phyloP scores from a whole-genome alignment of 192 early-diverging fungal species.

The Backusella tarrabulga region DNA sequence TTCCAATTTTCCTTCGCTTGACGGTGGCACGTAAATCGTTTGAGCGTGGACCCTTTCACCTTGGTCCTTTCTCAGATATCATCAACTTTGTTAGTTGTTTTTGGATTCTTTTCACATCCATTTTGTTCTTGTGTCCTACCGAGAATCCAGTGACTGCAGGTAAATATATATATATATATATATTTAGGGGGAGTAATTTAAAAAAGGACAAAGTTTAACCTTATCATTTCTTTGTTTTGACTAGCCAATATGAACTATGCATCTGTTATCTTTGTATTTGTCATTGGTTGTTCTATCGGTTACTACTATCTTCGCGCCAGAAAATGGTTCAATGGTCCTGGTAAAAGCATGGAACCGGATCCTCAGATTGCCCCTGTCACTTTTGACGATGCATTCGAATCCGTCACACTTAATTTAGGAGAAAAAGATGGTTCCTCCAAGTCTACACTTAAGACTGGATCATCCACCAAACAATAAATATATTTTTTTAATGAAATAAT shows the following conservation, averaged over 20 bases:
- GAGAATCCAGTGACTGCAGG: constrained; percentile 37
- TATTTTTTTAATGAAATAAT: background rate
- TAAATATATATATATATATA: too few relatives aligned
- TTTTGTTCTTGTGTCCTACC: constrained; percentile 48
- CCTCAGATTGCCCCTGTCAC: constrained; percentile 3
- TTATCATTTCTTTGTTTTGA: background rate
- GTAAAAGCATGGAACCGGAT: constrained; percentile 19
- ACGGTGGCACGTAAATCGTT: constrained; percentile 44
- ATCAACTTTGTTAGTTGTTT: constrained; percentile 38
- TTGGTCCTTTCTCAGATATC: constrained; percentile 44
- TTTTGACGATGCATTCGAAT: constrained; percentile 11
- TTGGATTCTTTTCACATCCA: constrained; percentile 48
- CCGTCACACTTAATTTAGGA: background rate
- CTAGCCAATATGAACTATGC: constrained; percentile 49
- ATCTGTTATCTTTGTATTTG: constrained; percentile 40
- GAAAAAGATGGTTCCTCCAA: background rate
- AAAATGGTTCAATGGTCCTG: constrained; percentile 44
- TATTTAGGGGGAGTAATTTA: too few relatives aligned
- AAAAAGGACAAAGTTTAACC: background rate
- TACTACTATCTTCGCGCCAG: constrained; percentile 44
- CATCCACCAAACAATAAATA: background rate
- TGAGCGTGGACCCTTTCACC: constrained; percentile 47
- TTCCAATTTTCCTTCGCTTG: constrained; percentile 49
- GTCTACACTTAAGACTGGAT: background rate
- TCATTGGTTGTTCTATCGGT: constrained; percentile 39